Evolutionary conservation across 768 basidiomycete species (phyloP), one percentile per base, ranked within the genome.

Genomic region (Leccinellum albellum): DNA sequence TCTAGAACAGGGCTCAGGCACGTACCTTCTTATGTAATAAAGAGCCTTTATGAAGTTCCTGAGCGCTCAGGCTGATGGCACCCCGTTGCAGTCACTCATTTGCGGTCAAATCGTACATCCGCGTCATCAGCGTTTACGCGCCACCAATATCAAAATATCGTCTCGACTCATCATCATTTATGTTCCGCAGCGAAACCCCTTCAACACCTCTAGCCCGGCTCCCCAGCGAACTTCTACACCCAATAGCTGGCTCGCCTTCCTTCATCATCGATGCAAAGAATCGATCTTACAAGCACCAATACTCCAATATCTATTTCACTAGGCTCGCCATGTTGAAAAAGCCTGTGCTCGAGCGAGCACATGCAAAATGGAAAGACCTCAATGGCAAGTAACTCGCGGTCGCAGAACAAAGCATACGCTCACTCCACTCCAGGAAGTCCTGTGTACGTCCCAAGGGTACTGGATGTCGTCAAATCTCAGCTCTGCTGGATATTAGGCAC

Each of bases 401-500:
- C 40, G n/a, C 28, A 40, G 21, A 37, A 45, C 50, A 21, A 31
- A 1, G 9, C 40, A 9, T 31, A 28, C n/a, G 54, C 61, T 70
- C 49, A 63, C 21, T 6, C 7, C 42, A 59, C 33, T 17, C 50
- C 64, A 91, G 91, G 86, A 9, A 77, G 80, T 12, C 92, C 94
- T 0, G 66, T 79, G 12, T 79, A 86, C 29, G 82, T 95, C n/a
- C 79, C 85, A 6, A 81, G 91, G 29, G 89, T 96, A 3, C 83
- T 97, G 4, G 96, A 98, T 56, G 87, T 98, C 8, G 76, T 85
- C 47, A 90, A 92, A 64, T 88, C 88, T 1, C 78, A 88, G 64
- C 76, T 96, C 54, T 97, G 94, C 72, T 98, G 88, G 71, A 82
- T 98, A 59, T 77, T 97, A 53, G 97, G 97, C 4, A 99, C 97